Evolutionary conservation across 345 rosid genomes (phyloP).

Genomic region (Corchorus capsularis): DNA sequence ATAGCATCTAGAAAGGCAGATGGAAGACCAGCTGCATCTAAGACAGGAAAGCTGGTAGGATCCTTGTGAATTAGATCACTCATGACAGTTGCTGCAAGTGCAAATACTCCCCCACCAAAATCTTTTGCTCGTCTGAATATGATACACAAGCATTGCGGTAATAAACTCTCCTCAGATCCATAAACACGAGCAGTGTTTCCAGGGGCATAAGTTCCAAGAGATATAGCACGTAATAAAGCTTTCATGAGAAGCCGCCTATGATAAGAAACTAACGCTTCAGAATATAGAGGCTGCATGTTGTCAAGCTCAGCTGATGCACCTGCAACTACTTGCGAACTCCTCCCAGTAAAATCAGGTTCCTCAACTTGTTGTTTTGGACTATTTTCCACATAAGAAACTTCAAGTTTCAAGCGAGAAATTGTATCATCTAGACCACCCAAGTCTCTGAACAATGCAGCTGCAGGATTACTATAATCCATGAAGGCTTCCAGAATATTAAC

Average conservation of each 20-base stretch:
- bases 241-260: constrained; percentile 76
- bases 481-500: constrained; percentile 90
- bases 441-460: constrained; percentile 91
- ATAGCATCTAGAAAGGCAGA: constrained; percentile 93
- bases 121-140: constrained; percentile 86
- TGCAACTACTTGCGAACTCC: constrained; percentile 39
- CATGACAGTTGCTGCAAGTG: constrained; percentile 95
- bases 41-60: constrained; percentile 81
- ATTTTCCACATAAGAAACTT: constrained; percentile 68
- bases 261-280: constrained; percentile 83
- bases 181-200: constrained; percentile 76
- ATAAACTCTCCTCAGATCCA: constrained; percentile 85
- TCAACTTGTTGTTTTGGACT: constrained; percentile 55
- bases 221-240: constrained; percentile 84
- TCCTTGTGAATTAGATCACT: constrained; percentile 98
- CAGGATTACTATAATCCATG: constrained; percentile 96
- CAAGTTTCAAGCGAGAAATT: constrained; percentile 76
- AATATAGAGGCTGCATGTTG: constrained; percentile 61
- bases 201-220: constrained; percentile 93
- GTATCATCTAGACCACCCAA: constrained; percentile 97
- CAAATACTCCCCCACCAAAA: constrained; percentile 96
- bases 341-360: constrained; percentile 46
- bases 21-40: constrained; percentile 90
- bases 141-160: constrained; percentile 81
- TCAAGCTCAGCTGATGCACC: constrained; percentile 55